Base-by-base conservation (phyloP, 2,329 filamentous ascomycete genomes). In the Botrytis medusae region DNA sequence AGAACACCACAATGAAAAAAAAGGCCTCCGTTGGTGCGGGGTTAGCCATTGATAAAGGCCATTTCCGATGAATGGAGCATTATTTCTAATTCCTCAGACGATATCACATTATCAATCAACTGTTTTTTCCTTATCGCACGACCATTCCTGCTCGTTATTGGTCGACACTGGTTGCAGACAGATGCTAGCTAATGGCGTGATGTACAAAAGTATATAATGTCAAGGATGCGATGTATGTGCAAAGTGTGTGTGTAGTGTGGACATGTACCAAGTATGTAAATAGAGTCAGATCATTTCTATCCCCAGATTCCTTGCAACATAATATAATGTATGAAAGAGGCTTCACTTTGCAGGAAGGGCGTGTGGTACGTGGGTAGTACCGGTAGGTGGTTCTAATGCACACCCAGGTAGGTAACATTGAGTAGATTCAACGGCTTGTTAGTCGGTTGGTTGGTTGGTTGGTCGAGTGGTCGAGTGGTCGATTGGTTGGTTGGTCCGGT, bases 91-190 rank as follows among this genome's bases (percentile, higher is more conserved):
- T 67, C 12, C 32, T 67, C 44, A 51, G 32, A 54, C n/a, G 14
- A 67, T 22, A 46, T 64, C 61, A 54, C 20, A 40, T 54, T 54
- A 67, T 67, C 32, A 67, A 54, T 67, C 64, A 54, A 40, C 34
- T 16, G 32, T 20, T 37, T 40, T 67, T 54, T 67, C 18, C 64
- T 67, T 67, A 67, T 67, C 64, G 64, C 12, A 40, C 64, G 8
- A 14, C 46, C 46, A 34, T 29, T 40, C n/a, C 16, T 6, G 46
- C 14, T 7, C 14, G 25, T 1, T 1, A 29, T 29, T 25, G 51
- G 9, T 6, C 6, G 57, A 32, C 46, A 25, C 42, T 6, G 25
- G 5, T 7, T 54, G 48, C 48, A 54, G 48, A 54, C 48, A 54
- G 25, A 54, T 54, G 48, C 32, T 12, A 25, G 16, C 20, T 14